Evolutionary conservation across 805 yeast species (phyloP), one percentile per base, ranked within the genome.

Genomic region (Pichia occidentalis): DNA sequence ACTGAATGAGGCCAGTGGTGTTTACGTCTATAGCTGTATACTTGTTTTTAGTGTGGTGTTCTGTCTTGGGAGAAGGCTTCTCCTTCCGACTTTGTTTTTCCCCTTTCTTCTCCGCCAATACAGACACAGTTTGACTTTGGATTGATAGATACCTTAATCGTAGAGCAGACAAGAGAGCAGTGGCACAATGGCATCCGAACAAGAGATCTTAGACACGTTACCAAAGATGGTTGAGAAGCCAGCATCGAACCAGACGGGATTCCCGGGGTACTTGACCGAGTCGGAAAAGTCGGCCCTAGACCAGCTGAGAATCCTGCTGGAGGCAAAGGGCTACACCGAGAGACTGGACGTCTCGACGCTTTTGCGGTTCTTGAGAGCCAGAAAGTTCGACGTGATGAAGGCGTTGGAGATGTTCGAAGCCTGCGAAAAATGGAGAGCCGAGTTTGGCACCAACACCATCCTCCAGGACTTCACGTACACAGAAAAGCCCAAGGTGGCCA

Each of bases 341-440:
- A 78, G 97, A 52, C 62, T 85, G 38, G 98, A 92, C 60, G 95
- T 85, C 53, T 85, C 95, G 12, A 73, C 92, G 4, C 64, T 83
- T 47, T 68, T 75, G 47, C 79, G 98, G 52, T 92, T 92, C 63
- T 68, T 92, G 47, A 77, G 97, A 57, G 98, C 98, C 8, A 79
- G 98, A 64, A 88, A 87, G 70, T 92, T 92, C 57, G 96, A 87
- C 53, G 68, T 88, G 23, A 71, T 66, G 43, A 75, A 79, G 53
- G 84, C 98, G 21, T 71, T 73, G 54, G 75, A 71, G 44, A 92
- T 92, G 98, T 87, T 71, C 57, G 75, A 69, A 43, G 77, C 73
- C 45, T 88, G 96, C 63, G 96, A 92, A 65, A 75, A 73, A 45
- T 92, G 98, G 98, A 79, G 98, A 61, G 65, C 73, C 54, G 84